A percentile compares a stretch with the other conserved stretches of the same genome.
Evolutionary conservation across 306 rosid species (phyloP).

Genomic region (Glycyrrhiza uralensis): DNA sequence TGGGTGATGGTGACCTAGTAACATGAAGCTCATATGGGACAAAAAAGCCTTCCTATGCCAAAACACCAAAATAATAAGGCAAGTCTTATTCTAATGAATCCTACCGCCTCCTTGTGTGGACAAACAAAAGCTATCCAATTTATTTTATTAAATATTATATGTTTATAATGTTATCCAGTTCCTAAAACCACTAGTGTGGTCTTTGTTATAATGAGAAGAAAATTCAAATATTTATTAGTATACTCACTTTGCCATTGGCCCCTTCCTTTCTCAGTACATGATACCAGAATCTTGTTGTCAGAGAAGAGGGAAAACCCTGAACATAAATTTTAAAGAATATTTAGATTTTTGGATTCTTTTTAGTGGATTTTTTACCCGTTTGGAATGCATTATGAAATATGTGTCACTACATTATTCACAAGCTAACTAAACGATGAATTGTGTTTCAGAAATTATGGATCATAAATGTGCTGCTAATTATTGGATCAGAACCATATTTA

Average conservation of each 20-base stretch:
- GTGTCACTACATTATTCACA: background rate
- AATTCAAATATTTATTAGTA: background rate
- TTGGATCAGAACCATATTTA: background rate
- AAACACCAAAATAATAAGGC: constrained; percentile 26
- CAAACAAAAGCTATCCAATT: constrained; percentile 15
- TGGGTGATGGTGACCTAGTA: constrained; percentile 46
- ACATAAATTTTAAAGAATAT: background rate
- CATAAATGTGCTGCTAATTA: background rate
- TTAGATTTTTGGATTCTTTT: background rate
- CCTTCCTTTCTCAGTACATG: background rate
- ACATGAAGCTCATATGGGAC: constrained; percentile 45
- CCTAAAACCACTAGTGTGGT: constrained; percentile 15
- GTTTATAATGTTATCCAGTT: constrained; percentile 28
- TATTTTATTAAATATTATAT: background rate
- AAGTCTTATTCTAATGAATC: constrained; percentile 18
- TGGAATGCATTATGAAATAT: background rate
- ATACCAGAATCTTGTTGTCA: background rate
- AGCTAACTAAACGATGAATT: background rate
- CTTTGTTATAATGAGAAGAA: background rate
- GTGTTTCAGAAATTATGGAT: background rate
- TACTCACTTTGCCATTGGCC: constrained; percentile 21
- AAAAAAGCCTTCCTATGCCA: constrained; percentile 28
- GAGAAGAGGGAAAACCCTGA: background rate
- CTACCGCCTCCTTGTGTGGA: constrained; percentile 28
- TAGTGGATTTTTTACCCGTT: background rate